Percentiles rank a stretch among this genome's conserved stretches.
These are phyloP conservation scores for Epichloe gansuensis DNA, from an alignment of 2,329 filamentous ascomycete genomes.

Conservation along the genomic window DNA sequence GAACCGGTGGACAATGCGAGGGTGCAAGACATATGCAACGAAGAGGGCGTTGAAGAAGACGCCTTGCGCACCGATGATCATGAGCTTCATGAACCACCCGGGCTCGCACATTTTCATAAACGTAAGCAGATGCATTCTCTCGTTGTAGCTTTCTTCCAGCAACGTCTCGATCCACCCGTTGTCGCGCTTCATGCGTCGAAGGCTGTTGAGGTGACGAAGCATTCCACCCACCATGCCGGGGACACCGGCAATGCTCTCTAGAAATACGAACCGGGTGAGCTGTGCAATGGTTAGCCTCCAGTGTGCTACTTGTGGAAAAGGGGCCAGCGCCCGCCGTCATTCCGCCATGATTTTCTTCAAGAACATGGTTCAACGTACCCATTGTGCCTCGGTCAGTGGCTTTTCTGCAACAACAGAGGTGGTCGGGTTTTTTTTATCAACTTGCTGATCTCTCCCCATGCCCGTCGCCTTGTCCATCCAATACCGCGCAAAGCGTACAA, in stretches of 20 bases:
- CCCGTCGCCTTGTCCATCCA: conserved; percentile 74
- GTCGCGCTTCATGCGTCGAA: conserved; percentile 77
- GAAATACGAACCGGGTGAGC: conserved; percentile 77
- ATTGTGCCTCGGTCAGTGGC: conserved; percentile 73
- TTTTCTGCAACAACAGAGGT: conserved; percentile 38
- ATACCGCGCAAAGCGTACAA: conserved; percentile 64
- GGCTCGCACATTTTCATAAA: conserved; percentile 74
- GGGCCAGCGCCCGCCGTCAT: not conserved
- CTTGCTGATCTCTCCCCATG: conserved; percentile 56
- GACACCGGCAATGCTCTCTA: conserved; percentile 88
- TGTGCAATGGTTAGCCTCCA: conserved; percentile 9
- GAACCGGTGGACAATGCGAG: conserved; percentile 83
- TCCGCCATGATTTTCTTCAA: not conserved
- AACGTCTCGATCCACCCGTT: conserved; percentile 95
- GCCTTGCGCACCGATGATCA: conserved; percentile 86
- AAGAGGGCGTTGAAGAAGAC: conserved; percentile 96
- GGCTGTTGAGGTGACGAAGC: conserved; percentile 74
- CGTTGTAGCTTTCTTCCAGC: conserved; percentile 82
- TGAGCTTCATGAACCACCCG: conserved; percentile 78
- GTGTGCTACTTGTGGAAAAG: not conserved
- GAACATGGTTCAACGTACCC: conserved; percentile 33
- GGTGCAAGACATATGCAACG: conserved; percentile 73
- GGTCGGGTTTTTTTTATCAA: conserved; percentile 43
- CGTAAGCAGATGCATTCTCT: conserved; percentile 83
- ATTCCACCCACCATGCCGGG: conserved; percentile 96